phyloP scores from a whole-genome alignment of 2,329 filamentous ascomycete species.

The Fusarium proliferatum region DNA sequence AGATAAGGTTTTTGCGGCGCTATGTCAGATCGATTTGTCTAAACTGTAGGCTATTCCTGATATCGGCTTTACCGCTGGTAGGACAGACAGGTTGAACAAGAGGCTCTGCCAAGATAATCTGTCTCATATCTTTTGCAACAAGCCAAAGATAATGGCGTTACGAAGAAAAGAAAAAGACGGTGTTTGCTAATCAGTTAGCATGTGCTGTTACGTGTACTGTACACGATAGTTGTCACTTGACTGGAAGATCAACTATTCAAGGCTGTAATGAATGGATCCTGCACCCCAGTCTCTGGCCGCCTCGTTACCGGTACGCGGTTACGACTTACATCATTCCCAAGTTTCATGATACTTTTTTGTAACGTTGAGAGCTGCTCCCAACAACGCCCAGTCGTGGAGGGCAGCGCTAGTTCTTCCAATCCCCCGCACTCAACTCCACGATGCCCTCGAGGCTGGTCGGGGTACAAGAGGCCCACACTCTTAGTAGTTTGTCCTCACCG shows the following conservation, averaged over 20 bases:
- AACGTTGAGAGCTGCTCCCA: slow-evolving; percentile 36
- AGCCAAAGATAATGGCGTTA: background rate
- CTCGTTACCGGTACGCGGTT: background rate
- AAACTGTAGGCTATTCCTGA: background rate
- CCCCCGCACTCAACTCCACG: slow-evolving; percentile 44
- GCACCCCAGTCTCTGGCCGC: slow-evolving; percentile 1
- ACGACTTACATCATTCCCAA: slow-evolving; percentile 20
- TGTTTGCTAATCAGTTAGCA: background rate
- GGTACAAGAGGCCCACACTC: slow-evolving; percentile 11
- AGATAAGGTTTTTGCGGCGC: slow-evolving; percentile 17
- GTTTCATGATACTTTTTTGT: slow-evolving; percentile 23
- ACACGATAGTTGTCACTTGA: background rate
- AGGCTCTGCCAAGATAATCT: slow-evolving; percentile 7
- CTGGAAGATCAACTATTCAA: background rate
- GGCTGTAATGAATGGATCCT: background rate
- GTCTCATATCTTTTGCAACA: background rate
- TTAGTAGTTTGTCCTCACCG: slow-evolving; percentile 35
- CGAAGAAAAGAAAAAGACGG: background rate
- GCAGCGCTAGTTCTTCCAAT: slow-evolving; percentile 16
- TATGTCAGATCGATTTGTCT: slow-evolving; percentile 9
- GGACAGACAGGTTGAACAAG: slow-evolving; percentile 1
- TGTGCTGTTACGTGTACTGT: background rate
- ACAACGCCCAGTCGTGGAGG: slow-evolving; percentile 33
- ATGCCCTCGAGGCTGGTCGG: slow-evolving; percentile 37
- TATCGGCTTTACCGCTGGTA: background rate